Evolutionary conservation across 1,139 yeast species (phyloP), one percentile per base, ranked within the genome.

Genomic region (Yamadazyma membranifaciens): DNA sequence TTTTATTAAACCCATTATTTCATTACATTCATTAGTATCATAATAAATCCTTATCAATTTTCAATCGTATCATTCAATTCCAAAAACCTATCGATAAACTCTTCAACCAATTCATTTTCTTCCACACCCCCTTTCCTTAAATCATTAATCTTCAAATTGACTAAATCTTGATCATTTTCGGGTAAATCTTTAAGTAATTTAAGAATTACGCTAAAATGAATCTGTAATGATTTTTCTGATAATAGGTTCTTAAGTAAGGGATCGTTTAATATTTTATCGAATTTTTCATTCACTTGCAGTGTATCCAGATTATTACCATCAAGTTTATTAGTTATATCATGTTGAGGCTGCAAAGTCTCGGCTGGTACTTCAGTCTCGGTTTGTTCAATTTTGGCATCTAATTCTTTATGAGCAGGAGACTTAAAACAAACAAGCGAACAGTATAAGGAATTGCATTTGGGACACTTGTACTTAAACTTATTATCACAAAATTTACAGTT

Each of bases 351-450:
- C 4, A 12, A n/a, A n/a, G n/a, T n/a, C n/a, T n/a, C n/a, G n/a
- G n/a, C n/a, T n/a, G n/a, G 9, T 17, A 14, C 15, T n/a, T 31
- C 33, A 6, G 13, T 14, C 33, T 17, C 22, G 7, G 31, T 27
- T 20, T 14, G 31, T 28, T 35, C 12, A 14, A 15, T 30, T 10
- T 6, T 22, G 45, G 65, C 71, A 5, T 35, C 46, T 24, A 37
- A 34, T 11, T 34, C 29, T 7, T 31, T 9, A 28, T 37, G 43
- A 3, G 17, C 16, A 14, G 11, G 9, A 9, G 37, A 35, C 14
- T 82, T 83, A 56, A 73, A 83, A 49, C 91, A 83, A 1, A 44
- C 49, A 9, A 83, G 44, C 0, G 87, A 79, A 50, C 91, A 83
- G 56, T 71, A 71, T 3, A 42, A 51, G 2, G 60, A 46, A 1